Base-by-base conservation (phyloP, 2,329 filamentous ascomycete genomes). In the Penicillium crustosum region DNA sequence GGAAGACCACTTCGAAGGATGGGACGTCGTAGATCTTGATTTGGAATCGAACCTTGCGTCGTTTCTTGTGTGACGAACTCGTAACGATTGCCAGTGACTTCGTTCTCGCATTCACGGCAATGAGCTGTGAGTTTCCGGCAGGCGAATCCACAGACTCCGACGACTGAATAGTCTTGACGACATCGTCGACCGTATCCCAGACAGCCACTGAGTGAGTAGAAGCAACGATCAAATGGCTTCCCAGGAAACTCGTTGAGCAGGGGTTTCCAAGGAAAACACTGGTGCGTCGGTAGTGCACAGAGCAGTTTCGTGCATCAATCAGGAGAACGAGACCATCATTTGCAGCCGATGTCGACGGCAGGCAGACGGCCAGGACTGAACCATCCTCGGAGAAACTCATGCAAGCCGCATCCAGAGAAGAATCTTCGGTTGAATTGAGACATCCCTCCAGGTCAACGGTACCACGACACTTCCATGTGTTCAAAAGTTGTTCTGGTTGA, bases 371-470 rank as follows among this genome's bases (percentile, higher is more conserved):
- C n/a, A 96, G 78, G 2, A 90, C 85, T 13, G 91, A 95, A 1
- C 90, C 91, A 71, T 96, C 92, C 61, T 90, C 86, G 0, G 92
- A 96, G 71, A 90, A 96, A 25, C 87, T 81, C 41, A 97, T 74
- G 44, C 84, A 85, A 15, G 89, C 90, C 57, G 85, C 83, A 12
- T 73, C 71, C 13, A 78, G 60, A 9, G 71, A 54, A 5, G 75
- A 72, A 15, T 75, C 67, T 33, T 73, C 64, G 47, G 47, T 42
- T 9, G 25, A 43, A 31, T 61, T 57, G 19, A 69, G 39, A 45
- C 61, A 66, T 7, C 67, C 70, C 85, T 83, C 61, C 25, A 84
- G 68, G 49, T 79, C 73, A 49, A 83, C 66, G 1, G 81, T 78
- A 51, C 81, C 83, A 33, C 86, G 82, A 68, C 89, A 92, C 49